Base-by-base conservation (phyloP, 1,284 basidiomycete species). In the Apiotrichum gracile region DNA sequence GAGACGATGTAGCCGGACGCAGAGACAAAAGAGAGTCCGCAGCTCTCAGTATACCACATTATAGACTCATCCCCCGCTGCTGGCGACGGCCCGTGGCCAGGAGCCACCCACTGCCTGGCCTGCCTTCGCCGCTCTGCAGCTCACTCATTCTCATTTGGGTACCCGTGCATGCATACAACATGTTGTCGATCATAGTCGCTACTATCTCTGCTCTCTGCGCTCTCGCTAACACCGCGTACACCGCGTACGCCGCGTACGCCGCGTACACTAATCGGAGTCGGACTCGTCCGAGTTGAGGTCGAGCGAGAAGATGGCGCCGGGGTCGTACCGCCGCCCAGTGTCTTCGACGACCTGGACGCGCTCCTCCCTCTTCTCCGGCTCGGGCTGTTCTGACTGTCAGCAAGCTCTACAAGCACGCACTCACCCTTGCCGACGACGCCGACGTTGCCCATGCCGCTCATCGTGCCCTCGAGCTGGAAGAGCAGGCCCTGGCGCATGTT, bases 381-480 rank as follows among this genome's bases (percentile, higher is more conserved):
- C 49, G 25, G 26, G 16, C 1, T 16, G 31, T 12, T 54, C 58
- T 56, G 49, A 0, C 1, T 17, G 49, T 45, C 4, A 49, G 47
- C 22, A 16, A 19, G 6, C 14, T 22, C 22, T 2, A n/a, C 25
- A 17, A 27, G 9, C 21, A 5, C 1, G 19, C 10, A 60, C 68
- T 63, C 42, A 66, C 65, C 68, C 37, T 66, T 64, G 10, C 63
- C 64, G 1, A 66, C 61, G 14, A 58, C 53, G 13, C 67, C 69
- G 3, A 59, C 59, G 31, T 69, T 62, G 13, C 72, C 72, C 27
- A 68, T 54, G 2, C 66, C 62, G 22, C 58, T 60, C 72, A 74
- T 72, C 50, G 64, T 69, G 14, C 71, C 71, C 42, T 65, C 60
- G 40, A 68, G 60, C 59, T 66, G 64, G 61, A 70, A 73, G 41